These are phyloP conservation scores for Pythium rishiriense DNA, from an alignment of 352 stramenopile genomes.

Conservation along the genomic window DNA sequence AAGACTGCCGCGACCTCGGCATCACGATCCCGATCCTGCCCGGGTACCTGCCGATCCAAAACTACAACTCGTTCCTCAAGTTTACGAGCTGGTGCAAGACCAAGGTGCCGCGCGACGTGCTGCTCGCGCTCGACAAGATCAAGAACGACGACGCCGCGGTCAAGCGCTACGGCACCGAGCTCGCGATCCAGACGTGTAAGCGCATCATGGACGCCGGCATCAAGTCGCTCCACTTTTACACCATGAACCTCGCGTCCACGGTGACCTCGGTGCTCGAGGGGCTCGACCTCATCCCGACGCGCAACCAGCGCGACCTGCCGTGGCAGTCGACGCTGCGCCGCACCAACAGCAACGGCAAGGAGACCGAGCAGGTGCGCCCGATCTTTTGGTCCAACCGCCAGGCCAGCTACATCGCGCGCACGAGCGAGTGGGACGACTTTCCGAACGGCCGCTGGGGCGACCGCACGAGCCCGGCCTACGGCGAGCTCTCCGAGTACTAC, in stretches of 20 bases:
- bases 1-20: conserved; percentile 89
- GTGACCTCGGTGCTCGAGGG: conserved; percentile 84
- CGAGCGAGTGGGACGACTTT: conserved; percentile 97
- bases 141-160: conserved; percentile 95
- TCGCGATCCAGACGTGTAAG: conserved; percentile 93
- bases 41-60: conserved; percentile 88
- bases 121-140: conserved; percentile 79
- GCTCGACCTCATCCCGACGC: conserved; percentile 62
- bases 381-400: conserved; percentile 99
- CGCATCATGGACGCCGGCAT: conserved; percentile 80
- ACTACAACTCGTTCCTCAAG: conserved; percentile 97
- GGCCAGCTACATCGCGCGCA: conserved; percentile 96
- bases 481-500: conserved; percentile 95
- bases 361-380: conserved; percentile 89
- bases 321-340: conserved; percentile 73
- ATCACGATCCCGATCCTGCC: conserved; percentile 97
- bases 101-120: conserved; percentile 89
- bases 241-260: conserved; percentile 92
- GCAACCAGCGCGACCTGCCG: conserved; percentile 65
- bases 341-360: conserved; percentile 58
- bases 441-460: conserved; percentile 96
- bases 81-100: conserved; percentile 99
- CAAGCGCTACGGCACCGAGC: conserved; percentile 93
- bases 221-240: conserved; percentile 93
- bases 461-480: conserved; percentile 93